phyloP scores from a whole-genome alignment of 768 basidiomycete species.

The Tephrocybe sp. region DNA sequence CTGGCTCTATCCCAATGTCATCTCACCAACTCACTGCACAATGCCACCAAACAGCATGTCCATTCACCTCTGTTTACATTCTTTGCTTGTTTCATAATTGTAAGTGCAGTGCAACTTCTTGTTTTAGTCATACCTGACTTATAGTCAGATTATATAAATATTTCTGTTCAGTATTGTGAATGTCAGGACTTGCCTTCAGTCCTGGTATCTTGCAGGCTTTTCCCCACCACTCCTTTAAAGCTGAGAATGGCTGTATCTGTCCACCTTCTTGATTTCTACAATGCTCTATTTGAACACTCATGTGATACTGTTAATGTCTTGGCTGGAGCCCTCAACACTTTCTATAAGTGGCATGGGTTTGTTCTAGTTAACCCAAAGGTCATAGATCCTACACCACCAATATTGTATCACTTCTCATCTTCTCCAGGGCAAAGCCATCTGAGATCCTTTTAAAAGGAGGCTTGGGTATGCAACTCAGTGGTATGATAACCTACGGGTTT shows the following conservation, averaged over 20 bases:
- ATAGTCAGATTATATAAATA: neutral
- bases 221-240: constrained; percentile 27
- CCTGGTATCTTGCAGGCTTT: constrained; percentile 30
- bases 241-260: constrained; percentile 25
- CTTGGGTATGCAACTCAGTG: constrained; percentile 1
- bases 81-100: constrained; percentile 15
- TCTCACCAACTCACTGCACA: neutral
- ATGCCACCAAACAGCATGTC: neutral
- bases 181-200: constrained; percentile 4
- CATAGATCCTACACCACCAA: neutral
- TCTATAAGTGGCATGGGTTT: constrained; percentile 20
- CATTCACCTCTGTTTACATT: neutral
- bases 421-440: neutral
- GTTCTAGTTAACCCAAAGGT: constrained; percentile 16
- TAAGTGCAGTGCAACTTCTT: neutral
- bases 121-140: neutral
- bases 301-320: constrained; percentile 34
- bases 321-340: constrained; percentile 25
- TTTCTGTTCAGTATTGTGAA: no score
- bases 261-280: constrained; percentile 31
- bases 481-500: neutral
- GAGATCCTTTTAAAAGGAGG: neutral
- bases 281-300: constrained; percentile 32
- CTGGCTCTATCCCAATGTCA: neutral
- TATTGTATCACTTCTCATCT: neutral